phyloP scores from a whole-genome alignment of 495 filamentous ascomycete species.

The Filosporella fistucella region DNA sequence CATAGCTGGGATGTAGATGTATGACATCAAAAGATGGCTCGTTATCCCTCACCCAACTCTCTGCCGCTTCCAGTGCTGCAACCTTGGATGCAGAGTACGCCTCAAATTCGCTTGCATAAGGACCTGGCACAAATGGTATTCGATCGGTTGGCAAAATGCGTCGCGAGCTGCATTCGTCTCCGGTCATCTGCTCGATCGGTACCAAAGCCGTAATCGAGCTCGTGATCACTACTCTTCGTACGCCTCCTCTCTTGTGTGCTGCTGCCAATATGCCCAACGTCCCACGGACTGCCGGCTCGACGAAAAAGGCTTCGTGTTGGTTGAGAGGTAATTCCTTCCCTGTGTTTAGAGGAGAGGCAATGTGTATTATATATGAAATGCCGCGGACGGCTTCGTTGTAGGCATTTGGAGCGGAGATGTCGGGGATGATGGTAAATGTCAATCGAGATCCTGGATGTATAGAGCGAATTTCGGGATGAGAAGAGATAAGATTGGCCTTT shows the following conservation, averaged over 20 bases:
- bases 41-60: conserved; percentile 34
- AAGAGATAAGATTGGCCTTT: conserved; percentile 25
- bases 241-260: conserved; percentile 25
- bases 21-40: conserved; percentile 41
- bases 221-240: conserved; percentile 39
- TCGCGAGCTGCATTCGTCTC: too few relatives aligned
- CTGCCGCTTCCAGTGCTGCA: conserved; percentile 35
- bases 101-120: conserved; percentile 14
- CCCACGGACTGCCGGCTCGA: conserved; percentile 32
- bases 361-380: conserved; percentile 45
- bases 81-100: conserved; percentile 24
- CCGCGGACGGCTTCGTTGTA: conserved; percentile 42
- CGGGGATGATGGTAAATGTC: conserved; percentile 39
- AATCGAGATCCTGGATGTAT: conserved; percentile 29
- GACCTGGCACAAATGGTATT: conserved; percentile 16
- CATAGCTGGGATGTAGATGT: conserved; percentile 40
- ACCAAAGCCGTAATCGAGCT: conserved; percentile 34
- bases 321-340: conserved; percentile 9
- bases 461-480: conserved; percentile 25
- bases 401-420: conserved; percentile 36
- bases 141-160: too few relatives aligned
- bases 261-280: conserved; percentile 33
- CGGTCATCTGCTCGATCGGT: conserved; percentile 20
- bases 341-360: conserved; percentile 40
- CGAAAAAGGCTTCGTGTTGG: conserved; percentile 20